A percentile compares a stretch with the other conserved stretches of the same genome.
phyloP scores from a whole-genome alignment of 495 filamentous ascomycete species.

The Lophiostoma macrostomum region DNA sequence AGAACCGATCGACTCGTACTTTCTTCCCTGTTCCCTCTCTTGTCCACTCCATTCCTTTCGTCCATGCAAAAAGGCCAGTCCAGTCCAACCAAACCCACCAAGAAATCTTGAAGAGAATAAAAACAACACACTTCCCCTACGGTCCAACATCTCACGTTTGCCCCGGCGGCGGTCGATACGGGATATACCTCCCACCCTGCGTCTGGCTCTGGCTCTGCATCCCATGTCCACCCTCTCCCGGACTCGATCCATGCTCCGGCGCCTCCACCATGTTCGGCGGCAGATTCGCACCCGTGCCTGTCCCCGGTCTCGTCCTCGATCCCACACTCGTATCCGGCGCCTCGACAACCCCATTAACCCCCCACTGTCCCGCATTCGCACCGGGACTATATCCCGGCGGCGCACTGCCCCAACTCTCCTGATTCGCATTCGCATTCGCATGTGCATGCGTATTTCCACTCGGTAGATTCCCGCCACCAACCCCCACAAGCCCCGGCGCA shows the following conservation, averaged over 20 bases:
- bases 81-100: no score
- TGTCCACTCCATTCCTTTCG: no score
- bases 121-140: no score
- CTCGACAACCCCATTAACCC: background rate
- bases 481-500: conserved; percentile 16
- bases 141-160: no score
- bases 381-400: conserved; percentile 21
- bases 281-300: background rate
- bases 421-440: conserved; percentile 7
- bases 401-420: conserved; percentile 20
- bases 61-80: no score
- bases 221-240: no score
- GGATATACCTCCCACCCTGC: conserved; percentile 13
- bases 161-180: conserved; percentile 18
- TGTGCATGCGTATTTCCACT: conserved; percentile 8
- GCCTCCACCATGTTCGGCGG: background rate
- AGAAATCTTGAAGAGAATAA: no score
- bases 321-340: background rate
- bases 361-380: conserved; percentile 5
- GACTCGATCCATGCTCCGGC: no score
- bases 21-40: no score
- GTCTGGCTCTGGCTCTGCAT: background rate
- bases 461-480: conserved; percentile 16
- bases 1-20: no score
- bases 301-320: background rate